These are phyloP conservation scores for Oryza meridionalis DNA, from an alignment of 176 grass and related monocot species.

Conservation along the genomic window DNA sequence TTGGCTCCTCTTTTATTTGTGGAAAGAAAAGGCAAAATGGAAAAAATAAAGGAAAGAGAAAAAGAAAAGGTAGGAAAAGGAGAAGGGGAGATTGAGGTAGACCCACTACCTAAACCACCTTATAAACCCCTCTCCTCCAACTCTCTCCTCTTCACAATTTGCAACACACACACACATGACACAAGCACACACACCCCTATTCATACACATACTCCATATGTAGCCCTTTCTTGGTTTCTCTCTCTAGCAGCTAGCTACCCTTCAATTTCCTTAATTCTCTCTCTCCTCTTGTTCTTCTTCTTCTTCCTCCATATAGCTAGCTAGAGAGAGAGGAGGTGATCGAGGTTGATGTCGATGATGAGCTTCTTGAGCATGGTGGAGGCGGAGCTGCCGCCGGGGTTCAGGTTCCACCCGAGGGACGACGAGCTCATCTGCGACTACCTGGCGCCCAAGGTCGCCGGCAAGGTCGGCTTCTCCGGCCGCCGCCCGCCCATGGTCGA, in stretches of 20 bases:
- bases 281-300: neutral
- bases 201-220: neutral
- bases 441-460: conserved; percentile 63
- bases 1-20: conserved; percentile 42
- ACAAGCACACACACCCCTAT: neutral
- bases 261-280: neutral
- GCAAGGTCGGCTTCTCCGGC: conserved; percentile 44
- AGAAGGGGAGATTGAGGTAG: conserved; percentile 49
- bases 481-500: conserved; percentile 62
- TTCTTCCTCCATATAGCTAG: neutral
- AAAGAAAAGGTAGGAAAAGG: neutral
- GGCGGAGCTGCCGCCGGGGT: conserved; percentile 81
- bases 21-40: conserved; percentile 48
- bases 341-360: conserved; percentile 62
- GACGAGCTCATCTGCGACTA: conserved; percentile 98
- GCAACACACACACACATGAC: conserved; percentile 37
- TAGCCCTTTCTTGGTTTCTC: conserved; percentile 10
- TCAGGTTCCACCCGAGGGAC: conserved; percentile 93
- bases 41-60: neutral
- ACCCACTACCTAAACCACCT: conserved; percentile 69
- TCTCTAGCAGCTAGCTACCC: too few relatives aligned
- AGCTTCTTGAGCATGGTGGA: conserved; percentile 97
- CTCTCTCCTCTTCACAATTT: conserved; percentile 2
- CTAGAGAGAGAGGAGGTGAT: neutral
- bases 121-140: conserved; percentile 51